A percentile compares a stretch with the other conserved stretches of the same genome.
These are phyloP conservation scores for Petunia hybrid DNA, from an alignment of 305 asterid species.

Conservation along the genomic window DNA sequence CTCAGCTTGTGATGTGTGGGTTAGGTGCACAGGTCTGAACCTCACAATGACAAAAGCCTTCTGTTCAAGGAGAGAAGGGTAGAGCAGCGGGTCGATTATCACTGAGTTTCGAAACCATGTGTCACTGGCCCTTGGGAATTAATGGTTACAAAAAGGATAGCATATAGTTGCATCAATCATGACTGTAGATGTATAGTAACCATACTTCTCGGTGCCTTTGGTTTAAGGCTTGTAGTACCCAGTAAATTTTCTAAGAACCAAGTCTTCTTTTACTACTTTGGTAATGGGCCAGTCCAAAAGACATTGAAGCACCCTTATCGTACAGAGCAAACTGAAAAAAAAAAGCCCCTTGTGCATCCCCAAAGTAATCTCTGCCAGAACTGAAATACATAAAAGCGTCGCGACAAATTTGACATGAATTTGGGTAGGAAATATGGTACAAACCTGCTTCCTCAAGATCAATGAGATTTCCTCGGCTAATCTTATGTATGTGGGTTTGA, in stretches of 20 bases:
- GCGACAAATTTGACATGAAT: background rate
- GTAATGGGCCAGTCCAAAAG: background rate
- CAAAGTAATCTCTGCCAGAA: background rate
- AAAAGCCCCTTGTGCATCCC: background rate
- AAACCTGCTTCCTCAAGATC: conserved; percentile 68
- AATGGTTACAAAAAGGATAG: too few species aligned
- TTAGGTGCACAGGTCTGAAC: too few species aligned
- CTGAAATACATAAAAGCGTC: conserved; percentile 3
- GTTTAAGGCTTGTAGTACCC: conserved; percentile 20
- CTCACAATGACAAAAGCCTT: too few species aligned
- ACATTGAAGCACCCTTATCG: background rate
- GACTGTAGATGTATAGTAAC: background rate
- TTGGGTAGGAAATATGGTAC: background rate
- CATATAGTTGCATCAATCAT: conserved; percentile 14
- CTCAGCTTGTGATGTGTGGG: too few species aligned
- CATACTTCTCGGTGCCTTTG: conserved; percentile 9
- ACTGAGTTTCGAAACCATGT: too few species aligned
- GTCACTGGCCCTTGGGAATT: too few species aligned
- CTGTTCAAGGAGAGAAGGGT: background rate
- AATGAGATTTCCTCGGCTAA: conserved; percentile 43
- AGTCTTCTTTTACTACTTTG: background rate
- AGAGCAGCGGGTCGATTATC: too few species aligned
- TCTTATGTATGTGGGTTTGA: conserved; percentile 43
- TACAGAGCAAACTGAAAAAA: background rate
- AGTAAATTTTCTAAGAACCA: background rate